Conservation (phyloP, 1,284 basidiomycete genomes). For the Flammula alnicola region DNA sequence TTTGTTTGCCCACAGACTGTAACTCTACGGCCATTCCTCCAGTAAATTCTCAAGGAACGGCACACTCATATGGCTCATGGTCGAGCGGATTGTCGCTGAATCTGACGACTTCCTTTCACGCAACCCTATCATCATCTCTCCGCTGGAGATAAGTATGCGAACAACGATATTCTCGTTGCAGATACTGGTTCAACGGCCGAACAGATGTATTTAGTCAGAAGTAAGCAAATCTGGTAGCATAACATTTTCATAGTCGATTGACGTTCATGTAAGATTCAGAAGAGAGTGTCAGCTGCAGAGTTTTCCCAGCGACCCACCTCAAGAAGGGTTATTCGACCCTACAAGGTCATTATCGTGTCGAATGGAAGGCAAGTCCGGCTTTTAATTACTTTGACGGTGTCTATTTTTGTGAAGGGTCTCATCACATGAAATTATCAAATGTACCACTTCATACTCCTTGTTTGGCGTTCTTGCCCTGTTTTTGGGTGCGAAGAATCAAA, state of each 20-base stretch:
- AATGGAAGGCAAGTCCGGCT: slow-evolving; percentile 47
- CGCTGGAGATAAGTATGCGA: slow-evolving; percentile 57
- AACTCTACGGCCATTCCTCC: slow-evolving; percentile 58
- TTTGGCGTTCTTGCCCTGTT: slow-evolving; percentile 49
- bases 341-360: slow-evolving; percentile 58
- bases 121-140: slow-evolving; percentile 54
- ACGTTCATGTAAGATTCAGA: slow-evolving; percentile 43
- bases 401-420: slow-evolving; percentile 7
- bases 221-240: slow-evolving; percentile 29
- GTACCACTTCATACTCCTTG: slow-evolving; percentile 61
- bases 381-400: slow-evolving; percentile 6
- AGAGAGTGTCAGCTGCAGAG: slow-evolving; percentile 48
- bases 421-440: slow-evolving; percentile 29
- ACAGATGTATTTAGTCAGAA: slow-evolving; percentile 55
- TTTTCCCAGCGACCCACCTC: slow-evolving; percentile 20
- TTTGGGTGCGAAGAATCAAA: not conserved
- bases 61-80: slow-evolving; percentile 58
- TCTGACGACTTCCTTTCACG: slow-evolving; percentile 50
- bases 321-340: slow-evolving; percentile 50
- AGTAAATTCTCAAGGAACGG: slow-evolving; percentile 59
- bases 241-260: not conserved
- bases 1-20: slow-evolving; percentile 44
- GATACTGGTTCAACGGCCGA: slow-evolving; percentile 48
- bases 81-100: slow-evolving; percentile 51
- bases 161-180: slow-evolving; percentile 46